Conservation (phyloP, 78 protist species). For the Chrysochromulina tobinii region DNA sequence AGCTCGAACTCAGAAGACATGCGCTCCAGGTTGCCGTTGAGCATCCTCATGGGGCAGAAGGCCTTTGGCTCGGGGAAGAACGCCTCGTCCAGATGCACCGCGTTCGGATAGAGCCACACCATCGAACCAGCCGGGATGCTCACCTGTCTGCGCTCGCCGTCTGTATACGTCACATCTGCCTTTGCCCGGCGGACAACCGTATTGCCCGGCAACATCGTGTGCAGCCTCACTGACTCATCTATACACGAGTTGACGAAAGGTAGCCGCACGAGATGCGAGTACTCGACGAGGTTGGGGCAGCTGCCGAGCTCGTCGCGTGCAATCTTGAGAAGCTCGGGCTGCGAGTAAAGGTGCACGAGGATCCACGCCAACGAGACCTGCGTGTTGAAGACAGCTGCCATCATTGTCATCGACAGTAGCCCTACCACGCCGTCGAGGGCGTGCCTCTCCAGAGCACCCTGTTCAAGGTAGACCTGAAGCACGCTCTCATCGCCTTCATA, state of each 20-base stretch:
- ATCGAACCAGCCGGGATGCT: background rate
- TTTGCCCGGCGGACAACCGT: background rate
- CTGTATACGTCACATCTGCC: background rate
- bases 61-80: background rate
- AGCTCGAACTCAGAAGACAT: background rate
- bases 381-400: conserved; percentile 1
- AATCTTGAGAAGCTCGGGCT: background rate
- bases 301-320: background rate
- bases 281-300: background rate
- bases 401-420: background rate
- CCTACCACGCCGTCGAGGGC: background rate
- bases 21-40: background rate
- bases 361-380: background rate
- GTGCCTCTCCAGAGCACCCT: background rate
- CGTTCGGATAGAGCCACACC: background rate
- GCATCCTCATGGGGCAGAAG: background rate
- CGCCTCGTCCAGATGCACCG: background rate
- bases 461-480: background rate
- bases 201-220: background rate
- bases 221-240: background rate
- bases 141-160: background rate
- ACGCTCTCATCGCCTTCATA: background rate
- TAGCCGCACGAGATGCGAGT: background rate
- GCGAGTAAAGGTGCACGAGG: background rate
- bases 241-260: background rate